Conservation (phyloP, 2,329 filamentous ascomycete species). For the Fusarium tupiense region DNA sequence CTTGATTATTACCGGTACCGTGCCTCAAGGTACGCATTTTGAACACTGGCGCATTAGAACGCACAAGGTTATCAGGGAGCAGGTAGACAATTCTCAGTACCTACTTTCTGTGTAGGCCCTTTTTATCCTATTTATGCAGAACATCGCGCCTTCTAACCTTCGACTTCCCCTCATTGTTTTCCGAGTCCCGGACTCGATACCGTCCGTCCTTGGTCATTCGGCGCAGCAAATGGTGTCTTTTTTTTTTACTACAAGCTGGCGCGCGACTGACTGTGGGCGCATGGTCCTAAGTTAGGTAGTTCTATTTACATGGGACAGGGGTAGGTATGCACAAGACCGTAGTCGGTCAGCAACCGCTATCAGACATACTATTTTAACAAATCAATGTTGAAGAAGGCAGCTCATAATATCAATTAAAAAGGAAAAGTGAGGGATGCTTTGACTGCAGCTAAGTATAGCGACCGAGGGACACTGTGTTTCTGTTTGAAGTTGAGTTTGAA, state of each 20-base stretch:
- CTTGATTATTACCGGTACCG: background rate
- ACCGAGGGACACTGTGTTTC: background rate
- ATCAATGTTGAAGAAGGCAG: background rate
- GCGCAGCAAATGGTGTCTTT: background rate
- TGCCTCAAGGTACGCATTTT: background rate
- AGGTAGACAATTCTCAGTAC: background rate
- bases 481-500: background rate
- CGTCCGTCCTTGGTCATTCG: background rate
- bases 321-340: background rate
- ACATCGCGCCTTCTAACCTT: background rate
- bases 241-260: constrained; percentile 11
- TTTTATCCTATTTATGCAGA: background rate
- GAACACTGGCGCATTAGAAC: background rate
- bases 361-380: background rate
- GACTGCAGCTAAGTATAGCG: background rate
- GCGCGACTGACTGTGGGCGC: constrained; percentile 9
- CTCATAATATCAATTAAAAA: background rate
- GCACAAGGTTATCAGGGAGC: background rate
- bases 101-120: background rate
- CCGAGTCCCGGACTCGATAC: background rate
- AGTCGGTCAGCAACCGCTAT: constrained; percentile 4
- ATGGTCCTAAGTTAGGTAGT: constrained; percentile 11
- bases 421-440: background rate
- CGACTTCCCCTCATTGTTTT: background rate
- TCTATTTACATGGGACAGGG: constrained; percentile 11